Base-by-base conservation (phyloP, 257 asterid species). In the Przewalskia tangutica region DNA sequence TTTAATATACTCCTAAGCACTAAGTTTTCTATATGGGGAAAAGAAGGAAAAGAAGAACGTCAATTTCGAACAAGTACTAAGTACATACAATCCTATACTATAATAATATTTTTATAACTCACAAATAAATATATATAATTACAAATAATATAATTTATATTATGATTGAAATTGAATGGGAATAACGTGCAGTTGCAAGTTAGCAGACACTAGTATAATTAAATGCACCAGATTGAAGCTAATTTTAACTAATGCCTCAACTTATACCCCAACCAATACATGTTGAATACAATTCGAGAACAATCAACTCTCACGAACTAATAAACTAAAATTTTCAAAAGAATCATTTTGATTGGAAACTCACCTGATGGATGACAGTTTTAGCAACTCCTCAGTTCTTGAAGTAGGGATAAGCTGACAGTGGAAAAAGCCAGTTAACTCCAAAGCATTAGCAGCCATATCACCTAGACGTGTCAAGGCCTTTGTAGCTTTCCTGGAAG, bases 401-500 rank as follows among this genome's bases (percentile, higher is more conserved):
- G 94, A 84, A 77, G 88, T 78, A 40, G 92, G 91, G 56, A 81
- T 86, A 18, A 89, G 85, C 82, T 87, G 93, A 85, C 95, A 88
- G 78, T 92, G 90, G 79, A 94, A 91, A 82, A 91, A 89, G 27
- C 98, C 94, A 55, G 97, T 95, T 81, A 91, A 85, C 23, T 89
- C 91, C 89, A 95, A 81, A 40, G 97, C 94, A 82, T 91, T 87
- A 81, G 91, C 82, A 71, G 98, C 97, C 86, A 95, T 95, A 60
- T 90, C 86, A 77, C 86, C 86, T 77, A 95, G 86, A 87, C 91
- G 89, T 44, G 81, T 86, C 92, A 94, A 83, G 66, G 88, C 97
- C 83, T 85, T 88, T 8, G 91, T 80, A 40, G 92, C 93, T 81
- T 94, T 95, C 82, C 97, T 89, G 91, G 53, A 82, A 85, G 87